A percentile compares a stretch with the other conserved stretches of the same genome.
Conservation (phyloP, 176 grass and related monocot species). For the Puya raimondii region DNA sequence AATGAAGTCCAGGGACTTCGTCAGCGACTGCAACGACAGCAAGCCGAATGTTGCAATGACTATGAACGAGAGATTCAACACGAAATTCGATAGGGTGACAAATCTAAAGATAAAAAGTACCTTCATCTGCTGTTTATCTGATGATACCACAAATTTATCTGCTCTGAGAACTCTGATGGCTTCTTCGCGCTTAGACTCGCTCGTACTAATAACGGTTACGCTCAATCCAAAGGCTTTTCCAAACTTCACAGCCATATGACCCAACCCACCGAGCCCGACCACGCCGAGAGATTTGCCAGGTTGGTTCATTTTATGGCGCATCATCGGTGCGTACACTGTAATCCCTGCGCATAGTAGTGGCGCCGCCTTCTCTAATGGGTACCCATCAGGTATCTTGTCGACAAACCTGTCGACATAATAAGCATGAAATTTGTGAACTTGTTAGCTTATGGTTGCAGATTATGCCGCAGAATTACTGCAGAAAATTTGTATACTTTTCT, state of each 20-base stretch:
- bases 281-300: constrained; percentile 66
- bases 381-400: constrained; percentile 67
- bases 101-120: constrained; percentile 11
- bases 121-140: constrained; percentile 57
- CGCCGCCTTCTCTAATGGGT: constrained; percentile 52
- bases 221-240: constrained; percentile 70
- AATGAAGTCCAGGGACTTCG: constrained; percentile 62
- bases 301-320: constrained; percentile 74
- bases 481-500: no score
- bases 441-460: no score
- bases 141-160: constrained; percentile 77
- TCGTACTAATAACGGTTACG: constrained; percentile 61
- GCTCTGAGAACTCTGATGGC: constrained; percentile 46
- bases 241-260: constrained; percentile 79
- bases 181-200: constrained; percentile 70
- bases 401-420: constrained; percentile 38
- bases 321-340: constrained; percentile 70
- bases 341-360: constrained; percentile 76
- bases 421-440: not conserved
- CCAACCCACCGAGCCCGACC: constrained; percentile 61
- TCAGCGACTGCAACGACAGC: constrained; percentile 40
- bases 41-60: not conserved
- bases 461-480: no score
- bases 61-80: not conserved
- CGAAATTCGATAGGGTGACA: not conserved